Percentiles rank a stretch among this genome's conserved stretches.
Evolutionary conservation across 352 stramenopile genomes (phyloP).

Genomic region (Phytophthora sansomeana): DNA sequence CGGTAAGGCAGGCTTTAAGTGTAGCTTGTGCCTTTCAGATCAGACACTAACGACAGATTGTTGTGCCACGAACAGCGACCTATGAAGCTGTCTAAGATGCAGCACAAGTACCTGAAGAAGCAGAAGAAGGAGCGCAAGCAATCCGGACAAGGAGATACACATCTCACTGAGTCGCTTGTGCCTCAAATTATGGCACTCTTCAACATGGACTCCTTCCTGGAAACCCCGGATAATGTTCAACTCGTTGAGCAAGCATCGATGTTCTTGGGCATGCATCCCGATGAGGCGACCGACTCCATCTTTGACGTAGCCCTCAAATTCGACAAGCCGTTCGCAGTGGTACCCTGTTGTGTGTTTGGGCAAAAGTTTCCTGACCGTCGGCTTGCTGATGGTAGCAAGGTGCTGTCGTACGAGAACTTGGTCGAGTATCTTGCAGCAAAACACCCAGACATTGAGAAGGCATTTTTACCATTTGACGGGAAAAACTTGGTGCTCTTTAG

Average conservation of each 20-base stretch:
- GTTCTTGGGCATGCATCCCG: constrained; percentile 94
- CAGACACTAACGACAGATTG: neutral
- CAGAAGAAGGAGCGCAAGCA: constrained; percentile 50
- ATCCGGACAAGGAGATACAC: constrained; percentile 9
- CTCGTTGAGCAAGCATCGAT: constrained; percentile 82
- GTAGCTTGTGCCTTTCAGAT: neutral
- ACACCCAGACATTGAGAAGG: constrained; percentile 59
- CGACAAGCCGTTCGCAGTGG: constrained; percentile 94
- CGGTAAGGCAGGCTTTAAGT: constrained; percentile 42
- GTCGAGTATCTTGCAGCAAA: constrained; percentile 85
- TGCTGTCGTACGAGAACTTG: constrained; percentile 83
- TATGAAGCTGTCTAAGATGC: constrained; percentile 72
- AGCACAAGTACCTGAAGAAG: constrained; percentile 80
- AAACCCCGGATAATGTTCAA: constrained; percentile 47
- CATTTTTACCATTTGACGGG: constrained; percentile 80
- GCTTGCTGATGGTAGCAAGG: constrained; percentile 50
- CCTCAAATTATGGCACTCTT: constrained; percentile 71
- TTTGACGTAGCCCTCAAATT: constrained; percentile 91
- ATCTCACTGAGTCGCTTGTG: constrained; percentile 48
- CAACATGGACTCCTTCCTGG: constrained; percentile 68
- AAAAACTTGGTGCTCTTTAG: constrained; percentile 88
- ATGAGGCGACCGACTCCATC: constrained; percentile 96
- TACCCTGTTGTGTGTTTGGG: constrained; percentile 97
- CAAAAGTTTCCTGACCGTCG: constrained; percentile 88
- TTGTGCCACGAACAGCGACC: constrained; percentile 47